Evolutionary conservation across 1,139 yeast genomes (phyloP).

Genomic region (Petasospora rhodanensis): DNA sequence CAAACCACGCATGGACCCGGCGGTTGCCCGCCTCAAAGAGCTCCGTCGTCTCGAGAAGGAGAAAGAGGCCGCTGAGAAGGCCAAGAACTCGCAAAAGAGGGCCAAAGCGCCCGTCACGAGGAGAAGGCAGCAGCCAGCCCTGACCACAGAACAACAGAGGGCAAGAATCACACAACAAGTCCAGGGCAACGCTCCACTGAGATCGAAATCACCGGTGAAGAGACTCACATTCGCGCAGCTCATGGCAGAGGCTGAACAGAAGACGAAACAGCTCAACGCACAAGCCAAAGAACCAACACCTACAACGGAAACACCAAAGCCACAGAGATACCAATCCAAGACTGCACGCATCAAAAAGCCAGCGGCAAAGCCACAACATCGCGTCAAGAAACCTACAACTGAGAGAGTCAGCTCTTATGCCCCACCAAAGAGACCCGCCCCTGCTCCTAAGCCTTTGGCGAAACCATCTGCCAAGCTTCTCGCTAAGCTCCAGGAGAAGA

Average conservation of each 20-base stretch:
- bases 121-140: not conserved
- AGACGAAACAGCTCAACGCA: constrained; percentile 18
- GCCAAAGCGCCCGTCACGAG: constrained; percentile 11
- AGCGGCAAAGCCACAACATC: constrained; percentile 5
- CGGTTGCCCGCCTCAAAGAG: constrained; percentile 55
- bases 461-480: constrained; percentile 33
- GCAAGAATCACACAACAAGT: constrained; percentile 1
- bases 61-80: constrained; percentile 33
- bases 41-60: constrained; percentile 54
- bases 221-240: constrained; percentile 61
- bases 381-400: not conserved
- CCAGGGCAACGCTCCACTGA: constrained; percentile 1
- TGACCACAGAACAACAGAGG: not conserved
- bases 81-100: constrained; percentile 13
- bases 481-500: constrained; percentile 26
- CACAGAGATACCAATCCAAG: too few relatives aligned
- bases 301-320: constrained; percentile 10
- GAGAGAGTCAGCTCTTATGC: constrained; percentile 2
- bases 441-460: constrained; percentile 20
- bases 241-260: constrained; percentile 63
- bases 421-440: not conserved
- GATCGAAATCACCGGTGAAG: constrained; percentile 25
- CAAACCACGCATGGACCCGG: constrained; percentile 33
- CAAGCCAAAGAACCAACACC: too few relatives aligned
- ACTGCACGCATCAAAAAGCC: too few relatives aligned